Base-by-base conservation (phyloP, 139 green algal species). In the Penium margaritaceum region DNA sequence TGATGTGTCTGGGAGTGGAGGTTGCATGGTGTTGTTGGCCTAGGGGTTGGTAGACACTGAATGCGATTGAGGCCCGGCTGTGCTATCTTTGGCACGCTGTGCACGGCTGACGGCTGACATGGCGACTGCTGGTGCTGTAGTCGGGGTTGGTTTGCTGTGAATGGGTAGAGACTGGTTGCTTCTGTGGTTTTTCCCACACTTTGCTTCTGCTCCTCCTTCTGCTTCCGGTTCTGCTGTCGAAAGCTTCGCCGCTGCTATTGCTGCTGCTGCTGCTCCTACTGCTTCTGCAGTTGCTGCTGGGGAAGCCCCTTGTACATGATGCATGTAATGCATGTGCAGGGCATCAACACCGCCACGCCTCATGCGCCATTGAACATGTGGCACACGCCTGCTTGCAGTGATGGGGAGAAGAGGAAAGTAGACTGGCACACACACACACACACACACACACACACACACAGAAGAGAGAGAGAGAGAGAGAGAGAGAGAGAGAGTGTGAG, bases 351-450 rank as follows among this genome's bases (percentile, higher is more conserved):
- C 24, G 51, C 0, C 29, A 24, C 51, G 30, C 24, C 47, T 32
- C 21, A 21, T 32, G 47, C 47, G 17, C 2, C 6, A 58, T 21
- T 24, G 2, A 27, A 24, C 29, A 34, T 60, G 51, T 33, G 51
- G 24, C 29, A 24, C 36, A 68, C 19, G 19, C 0, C 27, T 58
- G 12, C 36, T 7, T 47, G 37, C 27, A 32, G 14, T 72, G 63
- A 15, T 71, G 64, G 33, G 14, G 64, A n/a, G n/a, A n/a, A n/a
- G n/a, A n/a, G n/a, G n/a, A n/a, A n/a, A n/a, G n/a, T n/a, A n/a
- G n/a, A n/a, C n/a, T n/a, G n/a, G n/a, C 63, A 36, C 61, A 30
- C 34, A 2, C 61, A 68, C 53, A 37, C 53, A 62, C 53, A 2
- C 53, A 62, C 53, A 2, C 53, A 32, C 53, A 2, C 53, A 62